Percentiles rank a stretch among this genome's conserved stretches.
phyloP scores from a whole-genome alignment of 1,139 yeast genomes.

The Geotrichum bryndzae region DNA sequence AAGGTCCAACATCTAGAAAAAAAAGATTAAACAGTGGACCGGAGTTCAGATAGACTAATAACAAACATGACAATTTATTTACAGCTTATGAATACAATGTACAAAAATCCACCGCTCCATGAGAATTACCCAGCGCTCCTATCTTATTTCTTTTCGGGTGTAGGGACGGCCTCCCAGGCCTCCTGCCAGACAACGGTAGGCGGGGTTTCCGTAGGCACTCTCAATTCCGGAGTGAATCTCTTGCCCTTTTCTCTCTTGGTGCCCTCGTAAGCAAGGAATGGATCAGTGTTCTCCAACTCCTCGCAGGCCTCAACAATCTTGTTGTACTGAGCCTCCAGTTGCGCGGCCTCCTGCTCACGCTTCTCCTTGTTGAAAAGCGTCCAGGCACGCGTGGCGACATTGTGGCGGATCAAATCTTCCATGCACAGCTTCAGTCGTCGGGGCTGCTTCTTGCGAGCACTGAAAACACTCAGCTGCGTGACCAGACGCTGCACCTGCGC shows the following conservation, averaged over 20 bases:
- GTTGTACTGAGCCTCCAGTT: constrained; percentile 56
- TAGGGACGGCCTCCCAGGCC: constrained; percentile 42
- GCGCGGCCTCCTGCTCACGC: constrained; percentile 40
- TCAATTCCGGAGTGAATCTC: constrained; percentile 48
- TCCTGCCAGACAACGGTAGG: constrained; percentile 77
- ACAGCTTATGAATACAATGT: neutral
- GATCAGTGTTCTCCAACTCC: constrained; percentile 50
- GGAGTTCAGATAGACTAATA: neutral
- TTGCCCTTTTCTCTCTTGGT: constrained; percentile 48
- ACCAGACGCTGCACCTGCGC: constrained; percentile 59
- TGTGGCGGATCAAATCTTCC: constrained; percentile 83
- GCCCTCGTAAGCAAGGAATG: constrained; percentile 45
- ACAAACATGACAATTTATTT: neutral
- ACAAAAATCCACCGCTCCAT: neutral
- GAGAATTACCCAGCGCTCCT: neutral
- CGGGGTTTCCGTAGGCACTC: constrained; percentile 91
- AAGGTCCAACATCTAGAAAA: neutral
- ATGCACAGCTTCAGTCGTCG: constrained; percentile 64
- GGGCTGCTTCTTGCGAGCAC: constrained; percentile 87
- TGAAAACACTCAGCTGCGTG: constrained; percentile 61
- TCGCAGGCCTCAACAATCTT: constrained; percentile 70
- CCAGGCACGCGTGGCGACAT: constrained; percentile 84
- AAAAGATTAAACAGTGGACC: neutral
- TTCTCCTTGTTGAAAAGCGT: constrained; percentile 49
- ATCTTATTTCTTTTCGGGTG: neutral